Evolutionary conservation across 345 rosid genomes (phyloP).

Genomic region (Lumnitzera littorea): DNA sequence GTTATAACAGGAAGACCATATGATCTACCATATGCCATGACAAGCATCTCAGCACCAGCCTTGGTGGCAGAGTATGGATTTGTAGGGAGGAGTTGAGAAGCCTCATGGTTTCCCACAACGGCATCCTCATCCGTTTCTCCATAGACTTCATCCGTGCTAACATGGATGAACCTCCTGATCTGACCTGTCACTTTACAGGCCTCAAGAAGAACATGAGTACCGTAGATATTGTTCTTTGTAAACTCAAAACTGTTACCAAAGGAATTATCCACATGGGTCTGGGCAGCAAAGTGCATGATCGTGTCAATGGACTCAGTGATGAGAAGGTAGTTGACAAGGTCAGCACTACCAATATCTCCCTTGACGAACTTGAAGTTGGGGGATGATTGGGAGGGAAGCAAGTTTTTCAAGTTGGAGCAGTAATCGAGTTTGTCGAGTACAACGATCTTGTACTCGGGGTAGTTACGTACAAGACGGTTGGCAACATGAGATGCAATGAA

Average conservation of each 20-base stretch:
- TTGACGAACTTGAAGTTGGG: slow-evolving; percentile 79
- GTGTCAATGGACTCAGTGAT: slow-evolving; percentile 84
- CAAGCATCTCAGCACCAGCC: slow-evolving; percentile 95
- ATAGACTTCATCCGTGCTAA: slow-evolving; percentile 88
- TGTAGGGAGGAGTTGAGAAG: slow-evolving; percentile 92
- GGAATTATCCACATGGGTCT: slow-evolving; percentile 84
- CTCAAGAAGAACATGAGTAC: slow-evolving; percentile 83
- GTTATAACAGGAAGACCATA: slow-evolving; percentile 89
- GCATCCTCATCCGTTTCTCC: slow-evolving; percentile 96
- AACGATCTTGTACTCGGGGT: slow-evolving; percentile 79
- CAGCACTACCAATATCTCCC: slow-evolving; percentile 87
- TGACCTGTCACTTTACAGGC: slow-evolving; percentile 93
- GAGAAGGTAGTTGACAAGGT: slow-evolving; percentile 78
- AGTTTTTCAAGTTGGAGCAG: slow-evolving; percentile 79
- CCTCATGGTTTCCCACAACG: slow-evolving; percentile 85
- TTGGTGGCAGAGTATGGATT: slow-evolving; percentile 90
- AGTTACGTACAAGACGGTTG: slow-evolving; percentile 57
- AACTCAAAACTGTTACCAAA: slow-evolving; percentile 94
- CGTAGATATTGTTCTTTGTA: slow-evolving; percentile 80
- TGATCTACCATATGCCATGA: slow-evolving; percentile 89
- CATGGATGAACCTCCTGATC: slow-evolving; percentile 83
- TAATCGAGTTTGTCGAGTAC: slow-evolving; percentile 90
- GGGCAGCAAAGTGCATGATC: slow-evolving; percentile 92
- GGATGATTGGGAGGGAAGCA: slow-evolving; percentile 51
- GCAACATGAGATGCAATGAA: slow-evolving; percentile 86